Evolutionary conservation across 306 rosid genomes (phyloP).

Genomic region (Acacia crassicarpa): DNA sequence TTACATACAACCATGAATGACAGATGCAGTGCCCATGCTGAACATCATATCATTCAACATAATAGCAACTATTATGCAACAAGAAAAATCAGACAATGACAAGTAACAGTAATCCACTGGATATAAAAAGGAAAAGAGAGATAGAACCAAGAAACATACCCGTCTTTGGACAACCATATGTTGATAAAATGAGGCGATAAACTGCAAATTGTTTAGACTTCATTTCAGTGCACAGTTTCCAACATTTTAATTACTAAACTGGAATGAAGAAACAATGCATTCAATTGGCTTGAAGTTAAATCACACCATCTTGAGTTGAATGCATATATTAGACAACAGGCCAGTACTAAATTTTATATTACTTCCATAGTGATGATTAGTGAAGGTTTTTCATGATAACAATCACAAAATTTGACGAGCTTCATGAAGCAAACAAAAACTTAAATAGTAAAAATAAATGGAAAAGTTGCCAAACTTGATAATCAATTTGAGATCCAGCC

Average conservation of each 20-base stretch:
- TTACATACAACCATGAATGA: neutral
- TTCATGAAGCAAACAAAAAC: neutral
- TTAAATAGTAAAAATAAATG: neutral
- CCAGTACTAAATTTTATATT: conserved; percentile 5
- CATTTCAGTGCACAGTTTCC: conserved; percentile 28
- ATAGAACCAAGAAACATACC: conserved; percentile 53
- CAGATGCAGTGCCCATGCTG: neutral
- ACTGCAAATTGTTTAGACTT: conserved; percentile 56
- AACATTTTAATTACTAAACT: conserved; percentile 13
- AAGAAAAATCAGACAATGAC: conserved; percentile 19
- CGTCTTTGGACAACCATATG: conserved; percentile 96
- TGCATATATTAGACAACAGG: conserved; percentile 9
- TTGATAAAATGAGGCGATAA: conserved; percentile 93
- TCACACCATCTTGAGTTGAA: neutral
- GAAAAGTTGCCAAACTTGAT: neutral
- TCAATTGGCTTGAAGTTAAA: conserved; percentile 20
- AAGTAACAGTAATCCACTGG: neutral
- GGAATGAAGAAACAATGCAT: conserved; percentile 14
- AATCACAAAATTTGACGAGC: conserved; percentile 7
- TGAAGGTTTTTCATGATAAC: conserved; percentile 7
- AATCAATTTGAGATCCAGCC: conserved; percentile 7
- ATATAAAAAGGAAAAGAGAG: conserved; percentile 17
- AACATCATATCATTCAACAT: neutral
- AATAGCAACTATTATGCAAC: neutral
- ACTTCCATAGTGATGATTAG: conserved; percentile 8